These are phyloP conservation scores for Ogataea pini DNA, from an alignment of 805 yeast genomes.

Conservation along the genomic window DNA sequence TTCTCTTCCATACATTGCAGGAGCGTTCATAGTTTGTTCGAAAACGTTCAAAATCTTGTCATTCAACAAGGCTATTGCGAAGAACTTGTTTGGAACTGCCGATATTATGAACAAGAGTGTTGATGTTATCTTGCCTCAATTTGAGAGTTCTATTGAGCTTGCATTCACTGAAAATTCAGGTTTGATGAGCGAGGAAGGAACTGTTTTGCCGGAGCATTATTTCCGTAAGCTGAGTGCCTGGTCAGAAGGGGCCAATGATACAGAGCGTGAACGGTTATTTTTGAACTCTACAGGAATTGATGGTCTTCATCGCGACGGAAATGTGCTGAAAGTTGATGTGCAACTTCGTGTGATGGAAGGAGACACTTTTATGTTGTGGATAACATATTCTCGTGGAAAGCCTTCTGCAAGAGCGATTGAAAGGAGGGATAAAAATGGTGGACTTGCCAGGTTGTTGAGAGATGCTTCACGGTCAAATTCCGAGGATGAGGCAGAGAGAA, in stretches of 20 bases:
- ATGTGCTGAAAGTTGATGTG: conserved; percentile 64
- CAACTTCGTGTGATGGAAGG: conserved; percentile 71
- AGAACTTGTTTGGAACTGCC: conserved; percentile 72
- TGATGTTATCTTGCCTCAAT: conserved; percentile 62
- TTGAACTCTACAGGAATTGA: conserved; percentile 64
- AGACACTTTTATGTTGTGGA: conserved; percentile 72
- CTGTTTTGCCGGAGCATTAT: conserved; percentile 88
- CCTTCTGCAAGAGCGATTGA: neutral
- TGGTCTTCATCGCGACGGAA: conserved; percentile 73
- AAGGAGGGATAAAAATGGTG: neutral
- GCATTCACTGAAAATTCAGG: conserved; percentile 45
- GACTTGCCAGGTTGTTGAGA: neutral
- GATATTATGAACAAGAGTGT: conserved; percentile 51
- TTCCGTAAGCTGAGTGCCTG: conserved; percentile 69
- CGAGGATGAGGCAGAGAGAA: conserved; percentile 5
- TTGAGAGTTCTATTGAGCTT: conserved; percentile 45
- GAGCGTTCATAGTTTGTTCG: conserved; percentile 70
- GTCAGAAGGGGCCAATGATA: conserved; percentile 27
- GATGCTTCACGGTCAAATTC: neutral
- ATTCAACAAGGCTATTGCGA: conserved; percentile 75
- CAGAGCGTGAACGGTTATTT: conserved; percentile 53
- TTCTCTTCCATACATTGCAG: conserved; percentile 83
- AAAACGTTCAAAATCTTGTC: conserved; percentile 55
- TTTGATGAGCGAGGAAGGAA: conserved; percentile 53
- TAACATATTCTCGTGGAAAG: conserved; percentile 69